Evolutionary conservation across 352 stramenopile species (phyloP).

Genomic region (Globisporangium acanthophoron): DNA sequence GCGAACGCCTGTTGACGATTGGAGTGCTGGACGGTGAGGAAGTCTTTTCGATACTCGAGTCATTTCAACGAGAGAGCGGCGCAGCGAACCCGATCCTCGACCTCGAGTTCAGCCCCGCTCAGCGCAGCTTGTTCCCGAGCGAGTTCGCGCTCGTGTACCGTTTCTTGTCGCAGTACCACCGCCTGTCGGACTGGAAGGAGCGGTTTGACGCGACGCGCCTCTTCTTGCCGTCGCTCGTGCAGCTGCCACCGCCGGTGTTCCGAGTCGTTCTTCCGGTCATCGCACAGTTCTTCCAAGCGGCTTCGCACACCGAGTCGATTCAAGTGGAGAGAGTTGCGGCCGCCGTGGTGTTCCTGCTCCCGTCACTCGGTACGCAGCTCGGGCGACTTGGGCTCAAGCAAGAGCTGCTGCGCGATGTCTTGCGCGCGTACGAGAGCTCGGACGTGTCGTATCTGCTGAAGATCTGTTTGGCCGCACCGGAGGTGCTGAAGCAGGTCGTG

Average conservation of each 20-base stretch:
- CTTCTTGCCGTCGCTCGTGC: conserved; percentile 29
- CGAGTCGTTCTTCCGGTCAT: conserved; percentile 45
- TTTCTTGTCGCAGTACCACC: conserved; percentile 41
- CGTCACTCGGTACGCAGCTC: conserved; percentile 33
- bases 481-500: conserved; percentile 39
- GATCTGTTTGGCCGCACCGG: conserved; percentile 40
- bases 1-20: conserved; percentile 24
- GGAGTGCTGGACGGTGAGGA: conserved; percentile 31
- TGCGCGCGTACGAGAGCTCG: conserved; percentile 54
- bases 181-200: conserved; percentile 29
- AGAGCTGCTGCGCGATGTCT: conserved; percentile 37
- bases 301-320: conserved; percentile 32
- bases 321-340: conserved; percentile 35
- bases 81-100: conserved; percentile 6
- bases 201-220: conserved; percentile 27
- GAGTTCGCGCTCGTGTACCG: conserved; percentile 40
- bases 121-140: conserved; percentile 34
- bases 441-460: conserved; percentile 32
- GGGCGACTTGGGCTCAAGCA: conserved; percentile 20
- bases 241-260: conserved; percentile 41
- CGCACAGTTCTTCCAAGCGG: conserved; percentile 43
- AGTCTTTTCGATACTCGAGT: conserved; percentile 11
- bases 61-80: not conserved
- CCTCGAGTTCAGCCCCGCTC: conserved; percentile 17
- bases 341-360: conserved; percentile 60